A percentile compares a stretch with the other conserved stretches of the same genome.
phyloP scores from a whole-genome alignment of 352 stramenopile species.

The Globisporangium polare region DNA sequence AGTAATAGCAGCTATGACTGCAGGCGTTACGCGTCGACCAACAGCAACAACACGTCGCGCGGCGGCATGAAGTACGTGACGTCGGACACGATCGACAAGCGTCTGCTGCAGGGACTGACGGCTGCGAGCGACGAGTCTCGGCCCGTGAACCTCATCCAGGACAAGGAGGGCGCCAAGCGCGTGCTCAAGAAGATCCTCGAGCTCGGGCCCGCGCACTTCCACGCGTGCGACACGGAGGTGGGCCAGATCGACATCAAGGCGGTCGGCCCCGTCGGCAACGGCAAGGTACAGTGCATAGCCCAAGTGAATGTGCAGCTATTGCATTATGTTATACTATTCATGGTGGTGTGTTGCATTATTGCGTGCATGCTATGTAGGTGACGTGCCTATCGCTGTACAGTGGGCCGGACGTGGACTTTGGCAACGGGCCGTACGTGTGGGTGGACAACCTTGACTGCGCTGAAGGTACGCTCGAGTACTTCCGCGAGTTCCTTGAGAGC shows the following conservation, averaged over 20 bases:
- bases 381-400: slow-evolving; percentile 97
- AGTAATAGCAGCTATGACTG: background rate
- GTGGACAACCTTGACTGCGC: slow-evolving; percentile 92
- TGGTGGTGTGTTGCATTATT: background rate
- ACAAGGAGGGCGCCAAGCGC: slow-evolving; percentile 54
- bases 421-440: slow-evolving; percentile 89
- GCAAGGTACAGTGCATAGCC: slow-evolving; percentile 38
- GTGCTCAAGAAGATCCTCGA: slow-evolving; percentile 57
- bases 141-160: slow-evolving; percentile 78
- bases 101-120: slow-evolving; percentile 57
- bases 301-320: too few relatives aligned
- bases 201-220: slow-evolving; percentile 72
- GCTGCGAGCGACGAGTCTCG: slow-evolving; percentile 55
- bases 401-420: slow-evolving; percentile 95
- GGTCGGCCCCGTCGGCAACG: slow-evolving; percentile 95
- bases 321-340: too few relatives aligned
- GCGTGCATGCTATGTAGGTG: slow-evolving; percentile 38
- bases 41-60: background rate
- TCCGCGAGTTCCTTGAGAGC: slow-evolving; percentile 91
- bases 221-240: slow-evolving; percentile 98
- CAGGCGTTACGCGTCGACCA: background rate
- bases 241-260: slow-evolving; percentile 95
- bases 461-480: slow-evolving; percentile 77
- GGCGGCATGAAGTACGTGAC: slow-evolving; percentile 54
- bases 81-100: slow-evolving; percentile 57